Conservation (phyloP, 805 yeast genomes). For the Ogataea dorogensis region DNA sequence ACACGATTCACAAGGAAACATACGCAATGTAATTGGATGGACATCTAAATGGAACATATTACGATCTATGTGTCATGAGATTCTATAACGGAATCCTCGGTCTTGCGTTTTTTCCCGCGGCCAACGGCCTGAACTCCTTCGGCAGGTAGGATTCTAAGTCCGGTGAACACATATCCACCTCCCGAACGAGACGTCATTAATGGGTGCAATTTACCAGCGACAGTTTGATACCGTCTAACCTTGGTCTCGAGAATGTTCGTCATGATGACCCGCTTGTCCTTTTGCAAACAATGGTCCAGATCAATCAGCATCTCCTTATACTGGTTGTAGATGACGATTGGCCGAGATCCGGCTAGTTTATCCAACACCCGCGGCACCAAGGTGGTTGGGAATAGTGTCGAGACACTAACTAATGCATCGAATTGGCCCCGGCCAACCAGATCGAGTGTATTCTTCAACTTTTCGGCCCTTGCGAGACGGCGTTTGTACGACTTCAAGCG, state of each 20-base stretch:
- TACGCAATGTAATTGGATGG: constrained; percentile 70
- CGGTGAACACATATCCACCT: constrained; percentile 85
- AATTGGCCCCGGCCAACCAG: constrained; percentile 52
- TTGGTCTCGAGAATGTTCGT: constrained; percentile 81
- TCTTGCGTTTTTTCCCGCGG: constrained; percentile 50
- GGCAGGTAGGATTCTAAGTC: constrained; percentile 73
- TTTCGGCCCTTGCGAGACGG: constrained; percentile 55
- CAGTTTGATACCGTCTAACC: constrained; percentile 85
- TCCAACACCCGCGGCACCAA: constrained; percentile 62
- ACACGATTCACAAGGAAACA: constrained; percentile 49
- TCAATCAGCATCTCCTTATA: constrained; percentile 77
- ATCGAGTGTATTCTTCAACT: constrained; percentile 48
- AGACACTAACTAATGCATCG: constrained; percentile 73
- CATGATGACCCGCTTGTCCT: constrained; percentile 71
- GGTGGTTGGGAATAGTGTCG: constrained; percentile 68
- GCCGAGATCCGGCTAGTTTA: constrained; percentile 78
- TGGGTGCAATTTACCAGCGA: constrained; percentile 94
- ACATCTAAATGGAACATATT: constrained; percentile 19
- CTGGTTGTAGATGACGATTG: constrained; percentile 78
- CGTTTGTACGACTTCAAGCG: constrained; percentile 68
- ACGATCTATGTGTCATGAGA: constrained; percentile 17
- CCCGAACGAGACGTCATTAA: constrained; percentile 89
- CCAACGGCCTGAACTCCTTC: constrained; percentile 67
- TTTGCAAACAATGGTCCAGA: constrained; percentile 63
- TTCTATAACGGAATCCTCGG: constrained; percentile 16